Evolutionary conservation across 495 filamentous ascomycete genomes (phyloP).

Genomic region (Bathelium albidoporum): DNA sequence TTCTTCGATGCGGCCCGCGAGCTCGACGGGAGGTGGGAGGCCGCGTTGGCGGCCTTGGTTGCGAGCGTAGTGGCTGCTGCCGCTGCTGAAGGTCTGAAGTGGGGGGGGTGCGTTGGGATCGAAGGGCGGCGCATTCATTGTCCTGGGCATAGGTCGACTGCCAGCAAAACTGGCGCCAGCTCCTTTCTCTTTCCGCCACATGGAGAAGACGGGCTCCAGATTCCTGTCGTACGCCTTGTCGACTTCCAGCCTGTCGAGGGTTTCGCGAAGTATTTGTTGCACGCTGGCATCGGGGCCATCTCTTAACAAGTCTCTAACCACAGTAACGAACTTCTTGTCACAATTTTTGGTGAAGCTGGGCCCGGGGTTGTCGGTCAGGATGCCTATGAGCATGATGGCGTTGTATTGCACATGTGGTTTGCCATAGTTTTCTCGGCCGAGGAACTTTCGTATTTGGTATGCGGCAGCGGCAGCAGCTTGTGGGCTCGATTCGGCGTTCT

Average conservation of each 20-base stretch:
- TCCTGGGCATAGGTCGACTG: neutral
- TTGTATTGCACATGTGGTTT: slow-evolving; percentile 78
- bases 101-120: slow-evolving; percentile 3
- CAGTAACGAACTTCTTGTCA: slow-evolving; percentile 66
- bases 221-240: slow-evolving; percentile 64
- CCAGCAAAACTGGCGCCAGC: slow-evolving; percentile 8
- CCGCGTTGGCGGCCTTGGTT: neutral
- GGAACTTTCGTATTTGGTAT: slow-evolving; percentile 65
- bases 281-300: slow-evolving; percentile 63
- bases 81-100: neutral
- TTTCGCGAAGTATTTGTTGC: slow-evolving; percentile 76
- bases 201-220: slow-evolving; percentile 52
- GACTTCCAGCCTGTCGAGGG: slow-evolving; percentile 61
- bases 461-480: slow-evolving; percentile 70
- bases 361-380: slow-evolving; percentile 86
- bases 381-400: slow-evolving; percentile 89
- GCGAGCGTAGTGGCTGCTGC: neutral
- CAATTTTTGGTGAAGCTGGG: slow-evolving; percentile 77
- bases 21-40: slow-evolving; percentile 69
- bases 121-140: slow-evolving; percentile 1
- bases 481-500: slow-evolving; percentile 85
- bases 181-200: slow-evolving; percentile 85
- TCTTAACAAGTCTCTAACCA: slow-evolving; percentile 65
- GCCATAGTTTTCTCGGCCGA: slow-evolving; percentile 54
- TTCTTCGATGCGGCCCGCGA: slow-evolving; percentile 77